Conservation (phyloP, 2,329 filamentous ascomycete genomes). For the Claviceps paspali region DNA sequence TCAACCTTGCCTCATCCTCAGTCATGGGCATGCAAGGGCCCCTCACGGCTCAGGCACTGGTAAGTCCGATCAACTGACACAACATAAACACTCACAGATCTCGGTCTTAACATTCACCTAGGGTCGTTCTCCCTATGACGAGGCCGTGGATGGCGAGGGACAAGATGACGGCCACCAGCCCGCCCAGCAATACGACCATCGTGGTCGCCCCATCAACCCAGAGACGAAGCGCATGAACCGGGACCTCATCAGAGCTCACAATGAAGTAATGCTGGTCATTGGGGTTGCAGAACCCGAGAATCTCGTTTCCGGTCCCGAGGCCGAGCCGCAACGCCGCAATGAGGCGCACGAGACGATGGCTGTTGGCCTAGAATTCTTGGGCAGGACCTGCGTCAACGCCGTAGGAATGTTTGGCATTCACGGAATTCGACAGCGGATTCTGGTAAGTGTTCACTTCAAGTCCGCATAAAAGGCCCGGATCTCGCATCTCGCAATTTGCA, state of each 20-base stretch:
- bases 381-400: conserved; percentile 20
- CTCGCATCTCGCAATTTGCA: no score
- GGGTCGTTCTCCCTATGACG: conserved; percentile 47
- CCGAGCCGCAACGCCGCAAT: conserved; percentile 27
- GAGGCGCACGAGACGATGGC: conserved; percentile 32
- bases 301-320: conserved; percentile 21
- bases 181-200: conserved; percentile 36
- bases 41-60: conserved; percentile 40
- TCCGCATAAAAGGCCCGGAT: no score
- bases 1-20: not conserved
- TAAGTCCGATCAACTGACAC: conserved; percentile 16
- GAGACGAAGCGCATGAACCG: conserved; percentile 39
- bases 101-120: conserved; percentile 12
- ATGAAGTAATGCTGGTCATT: conserved; percentile 48
- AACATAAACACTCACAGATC: not conserved
- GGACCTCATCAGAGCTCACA: conserved; percentile 43
- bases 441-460: conserved; percentile 22
- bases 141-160: conserved; percentile 35
- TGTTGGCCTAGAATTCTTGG: conserved; percentile 19
- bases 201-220: conserved; percentile 39
- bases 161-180: conserved; percentile 24
- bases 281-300: conserved; percentile 45
- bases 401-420: conserved; percentile 36
- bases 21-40: conserved; percentile 40
- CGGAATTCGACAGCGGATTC: conserved; percentile 37